A percentile compares a stretch with the other conserved stretches of the same genome.
Conservation (phyloP, 2,329 filamentous ascomycete species). For the Exophiala viscosa region DNA sequence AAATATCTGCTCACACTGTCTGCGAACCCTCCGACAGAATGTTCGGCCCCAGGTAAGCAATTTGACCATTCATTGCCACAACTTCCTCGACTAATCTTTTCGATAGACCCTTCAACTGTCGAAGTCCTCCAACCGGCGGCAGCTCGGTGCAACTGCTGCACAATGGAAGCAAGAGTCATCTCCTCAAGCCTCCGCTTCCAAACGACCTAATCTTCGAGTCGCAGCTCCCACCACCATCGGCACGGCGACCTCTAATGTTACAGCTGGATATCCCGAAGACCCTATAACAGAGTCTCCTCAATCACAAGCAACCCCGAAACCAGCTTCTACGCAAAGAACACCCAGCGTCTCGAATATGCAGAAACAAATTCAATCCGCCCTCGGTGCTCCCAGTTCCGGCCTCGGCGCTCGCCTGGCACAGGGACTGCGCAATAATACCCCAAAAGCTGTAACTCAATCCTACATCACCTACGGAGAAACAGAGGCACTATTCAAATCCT, state of each 20-base stretch:
- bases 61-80: not conserved
- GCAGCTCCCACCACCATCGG: not conserved
- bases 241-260: slow-evolving; percentile 9
- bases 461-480: slow-evolving; percentile 80
- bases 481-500: slow-evolving; percentile 72
- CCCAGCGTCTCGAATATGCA: slow-evolving; percentile 19
- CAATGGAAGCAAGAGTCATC: slow-evolving; percentile 1
- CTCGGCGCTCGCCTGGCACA: slow-evolving; percentile 19
- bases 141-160: slow-evolving; percentile 3
- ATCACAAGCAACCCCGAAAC: slow-evolving; percentile 4
- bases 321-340: not conserved
- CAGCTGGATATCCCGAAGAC: slow-evolving; percentile 2
- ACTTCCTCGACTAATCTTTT: slow-evolving; percentile 2
- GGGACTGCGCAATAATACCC: slow-evolving; percentile 33
- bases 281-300: not conserved
- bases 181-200: slow-evolving; percentile 1
- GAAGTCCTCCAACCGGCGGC: not conserved
- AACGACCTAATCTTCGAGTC: slow-evolving; percentile 3
- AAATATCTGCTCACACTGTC: slow-evolving; percentile 24
- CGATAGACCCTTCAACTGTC: not conserved
- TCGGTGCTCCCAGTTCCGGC: slow-evolving; percentile 5
- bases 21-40: slow-evolving; percentile 20
- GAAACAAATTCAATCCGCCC: slow-evolving; percentile 13
- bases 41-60: slow-evolving; percentile 8
- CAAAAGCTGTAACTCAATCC: slow-evolving; percentile 51